These are phyloP conservation scores for Beauveria sp. DNA, from an alignment of 2,329 filamentous ascomycete species.

Conservation along the genomic window DNA sequence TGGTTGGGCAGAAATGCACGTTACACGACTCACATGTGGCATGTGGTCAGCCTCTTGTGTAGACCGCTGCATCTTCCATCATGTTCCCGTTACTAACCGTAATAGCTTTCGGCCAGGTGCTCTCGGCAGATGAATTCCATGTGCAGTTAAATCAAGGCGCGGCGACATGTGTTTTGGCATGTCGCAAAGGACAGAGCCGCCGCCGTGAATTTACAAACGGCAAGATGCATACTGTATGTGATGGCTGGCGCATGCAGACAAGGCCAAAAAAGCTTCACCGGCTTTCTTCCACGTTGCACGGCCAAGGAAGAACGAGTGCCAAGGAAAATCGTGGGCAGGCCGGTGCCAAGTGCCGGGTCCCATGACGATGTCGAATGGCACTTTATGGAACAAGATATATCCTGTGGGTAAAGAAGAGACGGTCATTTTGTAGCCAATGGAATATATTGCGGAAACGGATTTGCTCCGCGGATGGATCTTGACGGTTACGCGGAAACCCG, in stretches of 20 bases:
- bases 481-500: neutral
- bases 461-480: neutral
- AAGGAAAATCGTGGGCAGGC: no score
- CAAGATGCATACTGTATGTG: no score
- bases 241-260: no score
- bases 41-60: neutral
- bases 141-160: neutral
- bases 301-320: no score
- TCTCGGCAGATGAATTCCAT: neutral
- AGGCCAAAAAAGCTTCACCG: no score
- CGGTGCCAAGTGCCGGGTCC: no score
- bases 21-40: neutral
- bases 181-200: no score
- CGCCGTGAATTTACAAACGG: no score
- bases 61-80: neutral
- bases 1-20: conserved; percentile 7
- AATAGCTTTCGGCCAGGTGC: neutral
- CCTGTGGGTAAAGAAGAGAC: neutral
- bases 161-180: no score
- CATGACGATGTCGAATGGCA: no score
- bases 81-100: neutral
- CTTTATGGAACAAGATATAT: neutral
- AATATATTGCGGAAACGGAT: neutral
- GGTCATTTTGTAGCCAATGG: neutral
- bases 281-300: no score